Conservation (phyloP, 495 filamentous ascomycete species). For the Penicillium lividum region DNA sequence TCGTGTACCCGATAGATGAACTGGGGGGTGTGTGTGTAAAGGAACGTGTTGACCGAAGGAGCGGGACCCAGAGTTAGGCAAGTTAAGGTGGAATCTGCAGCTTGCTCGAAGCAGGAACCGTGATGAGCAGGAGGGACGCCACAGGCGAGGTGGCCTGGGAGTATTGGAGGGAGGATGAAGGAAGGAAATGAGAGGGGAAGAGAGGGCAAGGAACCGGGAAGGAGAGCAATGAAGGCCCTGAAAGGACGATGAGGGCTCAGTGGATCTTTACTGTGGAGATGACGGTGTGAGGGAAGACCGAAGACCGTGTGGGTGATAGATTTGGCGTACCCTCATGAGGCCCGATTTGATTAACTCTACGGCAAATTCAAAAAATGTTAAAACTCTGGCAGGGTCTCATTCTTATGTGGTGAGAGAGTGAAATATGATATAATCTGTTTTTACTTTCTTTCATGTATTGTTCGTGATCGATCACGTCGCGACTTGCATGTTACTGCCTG, state of each 20-base stretch:
- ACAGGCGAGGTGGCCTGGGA: slow-evolving; percentile 27
- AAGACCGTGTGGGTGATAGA: neutral
- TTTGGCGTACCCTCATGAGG: slow-evolving; percentile 1
- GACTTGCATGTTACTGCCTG: slow-evolving; percentile 21
- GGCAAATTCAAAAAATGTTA: neutral
- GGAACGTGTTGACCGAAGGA: slow-evolving; percentile 15
- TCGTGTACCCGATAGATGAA: neutral
- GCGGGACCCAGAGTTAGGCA: slow-evolving; percentile 14
- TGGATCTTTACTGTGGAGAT: slow-evolving; percentile 42
- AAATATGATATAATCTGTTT: neutral
- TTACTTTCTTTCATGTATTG: slow-evolving; percentile 3
- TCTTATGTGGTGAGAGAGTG: neutral
- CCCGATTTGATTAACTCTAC: neutral
- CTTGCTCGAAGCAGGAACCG: slow-evolving; percentile 3
- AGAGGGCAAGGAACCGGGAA: slow-evolving; percentile 19
- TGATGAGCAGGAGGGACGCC: slow-evolving; percentile 15
- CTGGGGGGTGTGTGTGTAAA: slow-evolving; percentile 5
- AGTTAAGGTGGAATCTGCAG: slow-evolving; percentile 7
- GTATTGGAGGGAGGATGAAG: slow-evolving; percentile 21
- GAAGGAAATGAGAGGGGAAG: slow-evolving; percentile 18
- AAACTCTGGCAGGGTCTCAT: neutral
- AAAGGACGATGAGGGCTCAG: slow-evolving; percentile 34
- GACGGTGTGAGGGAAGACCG: slow-evolving; percentile 19
- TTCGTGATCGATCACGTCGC: slow-evolving; percentile 24
- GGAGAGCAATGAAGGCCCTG: slow-evolving; percentile 23